Evolutionary conservation across 169 alveolate species (phyloP).

Genomic region (Cryptosporidium ryanae): DNA sequence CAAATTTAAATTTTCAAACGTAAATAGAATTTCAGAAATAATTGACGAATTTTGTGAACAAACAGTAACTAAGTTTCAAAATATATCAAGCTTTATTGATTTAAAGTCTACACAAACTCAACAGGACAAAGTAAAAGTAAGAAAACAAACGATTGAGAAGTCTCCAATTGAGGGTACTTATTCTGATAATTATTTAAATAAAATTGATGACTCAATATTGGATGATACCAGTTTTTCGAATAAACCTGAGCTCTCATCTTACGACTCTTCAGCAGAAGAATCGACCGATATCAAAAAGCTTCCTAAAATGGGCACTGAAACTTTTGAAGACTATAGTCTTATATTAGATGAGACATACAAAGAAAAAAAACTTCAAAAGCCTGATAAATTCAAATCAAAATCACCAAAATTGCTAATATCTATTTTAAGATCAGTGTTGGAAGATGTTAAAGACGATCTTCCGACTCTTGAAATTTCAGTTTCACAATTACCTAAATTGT

Average conservation of each 20-base stretch:
- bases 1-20: slow-evolving; percentile 38
- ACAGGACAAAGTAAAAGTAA: neutral
- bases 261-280: neutral
- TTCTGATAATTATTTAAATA: neutral
- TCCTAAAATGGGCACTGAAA: neutral
- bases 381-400: neutral
- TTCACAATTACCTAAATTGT: slow-evolving; percentile 33
- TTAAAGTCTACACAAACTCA: neutral
- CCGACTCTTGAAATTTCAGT: slow-evolving; percentile 32
- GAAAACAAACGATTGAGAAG: neutral
- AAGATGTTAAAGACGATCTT: slow-evolving; percentile 43
- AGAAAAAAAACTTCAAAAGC: neutral
- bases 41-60: slow-evolving; percentile 7
- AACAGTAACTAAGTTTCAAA: neutral
- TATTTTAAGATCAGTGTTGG: slow-evolving; percentile 31
- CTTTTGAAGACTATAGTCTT: neutral
- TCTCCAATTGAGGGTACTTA: neutral
- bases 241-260: neutral
- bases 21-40: neutral
- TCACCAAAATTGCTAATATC: slow-evolving; percentile 36
- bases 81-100: neutral
- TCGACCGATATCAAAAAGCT: neutral
- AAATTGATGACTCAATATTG: neutral
- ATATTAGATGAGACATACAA: neutral
- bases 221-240: neutral